These are phyloP conservation scores for Pythium brachiatum DNA, from an alignment of 352 stramenopile species.

Conservation along the genomic window DNA sequence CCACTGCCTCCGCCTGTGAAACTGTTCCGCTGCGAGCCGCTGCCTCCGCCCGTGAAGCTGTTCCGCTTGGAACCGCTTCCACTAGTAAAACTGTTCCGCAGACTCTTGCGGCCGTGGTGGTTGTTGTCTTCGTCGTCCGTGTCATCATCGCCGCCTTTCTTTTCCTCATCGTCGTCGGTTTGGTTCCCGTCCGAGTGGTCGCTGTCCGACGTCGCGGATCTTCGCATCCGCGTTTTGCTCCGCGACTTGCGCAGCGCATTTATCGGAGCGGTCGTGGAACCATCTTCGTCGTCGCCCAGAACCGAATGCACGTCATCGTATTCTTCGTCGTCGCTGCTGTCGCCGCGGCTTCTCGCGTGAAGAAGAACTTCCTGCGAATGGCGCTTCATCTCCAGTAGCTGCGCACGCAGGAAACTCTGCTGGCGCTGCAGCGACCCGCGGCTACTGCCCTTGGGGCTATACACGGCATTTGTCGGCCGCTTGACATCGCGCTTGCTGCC, in stretches of 20 bases:
- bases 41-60: neutral
- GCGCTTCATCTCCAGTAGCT: constrained; percentile 78
- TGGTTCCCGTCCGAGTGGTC: constrained; percentile 16
- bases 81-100: constrained; percentile 10
- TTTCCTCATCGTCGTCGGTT: constrained; percentile 23
- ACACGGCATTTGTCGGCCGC: neutral
- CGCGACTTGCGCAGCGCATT: constrained; percentile 2
- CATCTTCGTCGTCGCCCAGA: constrained; percentile 33
- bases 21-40: constrained; percentile 6
- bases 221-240: constrained; percentile 13
- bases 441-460: constrained; percentile 11
- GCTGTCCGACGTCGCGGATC: constrained; percentile 7
- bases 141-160: constrained; percentile 4
- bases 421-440: constrained; percentile 42
- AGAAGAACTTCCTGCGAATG: constrained; percentile 58
- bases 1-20: constrained; percentile 5
- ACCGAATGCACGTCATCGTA: constrained; percentile 33
- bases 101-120: neutral
- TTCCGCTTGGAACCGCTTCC: constrained; percentile 4
- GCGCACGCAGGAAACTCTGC: constrained; percentile 61
- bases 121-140: constrained; percentile 21
- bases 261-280: neutral
- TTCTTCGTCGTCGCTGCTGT: constrained; percentile 35
- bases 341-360: constrained; percentile 22
- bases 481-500: constrained; percentile 8